A percentile compares a stretch with the other conserved stretches of the same genome.
These are phyloP conservation scores for Boletus subparvulus DNA, from an alignment of 768 basidiomycete species.

Conservation along the genomic window DNA sequence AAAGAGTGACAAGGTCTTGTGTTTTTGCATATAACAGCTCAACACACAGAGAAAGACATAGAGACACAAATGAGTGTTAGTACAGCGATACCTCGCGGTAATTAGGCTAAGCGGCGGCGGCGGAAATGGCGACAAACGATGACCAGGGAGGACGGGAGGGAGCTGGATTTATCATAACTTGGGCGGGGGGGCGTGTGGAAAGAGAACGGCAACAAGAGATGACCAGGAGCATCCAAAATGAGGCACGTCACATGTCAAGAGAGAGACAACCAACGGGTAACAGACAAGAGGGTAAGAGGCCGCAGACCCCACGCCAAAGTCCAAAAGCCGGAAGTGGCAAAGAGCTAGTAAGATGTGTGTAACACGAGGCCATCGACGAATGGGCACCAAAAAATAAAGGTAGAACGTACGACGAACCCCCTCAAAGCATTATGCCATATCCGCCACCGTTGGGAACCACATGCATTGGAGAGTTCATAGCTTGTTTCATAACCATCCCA, in stretches of 20 bases:
- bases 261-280: conserved; percentile 14
- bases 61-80: conserved; percentile 24
- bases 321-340: conserved; percentile 11
- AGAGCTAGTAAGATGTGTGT: conserved; percentile 10
- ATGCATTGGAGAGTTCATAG: conserved; percentile 37
- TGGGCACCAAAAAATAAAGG: not conserved
- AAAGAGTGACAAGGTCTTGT: conserved; percentile 12
- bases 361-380: conserved; percentile 8
- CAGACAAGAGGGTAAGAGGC: conserved; percentile 8
- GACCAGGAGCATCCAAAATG: conserved; percentile 10
- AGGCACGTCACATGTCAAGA: conserved; percentile 8
- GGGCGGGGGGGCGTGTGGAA: not conserved
- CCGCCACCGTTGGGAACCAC: conserved; percentile 38
- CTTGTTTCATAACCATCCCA: conserved; percentile 36
- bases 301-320: conserved; percentile 14
- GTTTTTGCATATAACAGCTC: conserved; percentile 16
- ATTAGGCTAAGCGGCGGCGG: conserved; percentile 12
- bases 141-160: not conserved
- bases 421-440: conserved; percentile 41
- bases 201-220: conserved; percentile 4
- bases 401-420: conserved; percentile 5
- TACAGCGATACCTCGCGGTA: conserved; percentile 23
- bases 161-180: conserved; percentile 11
- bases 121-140: conserved; percentile 3
- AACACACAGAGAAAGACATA: conserved; percentile 2